A percentile compares a stretch with the other conserved stretches of the same genome.
These are phyloP conservation scores for Lupinus albus DNA, from an alignment of 306 rosid species.

Conservation along the genomic window DNA sequence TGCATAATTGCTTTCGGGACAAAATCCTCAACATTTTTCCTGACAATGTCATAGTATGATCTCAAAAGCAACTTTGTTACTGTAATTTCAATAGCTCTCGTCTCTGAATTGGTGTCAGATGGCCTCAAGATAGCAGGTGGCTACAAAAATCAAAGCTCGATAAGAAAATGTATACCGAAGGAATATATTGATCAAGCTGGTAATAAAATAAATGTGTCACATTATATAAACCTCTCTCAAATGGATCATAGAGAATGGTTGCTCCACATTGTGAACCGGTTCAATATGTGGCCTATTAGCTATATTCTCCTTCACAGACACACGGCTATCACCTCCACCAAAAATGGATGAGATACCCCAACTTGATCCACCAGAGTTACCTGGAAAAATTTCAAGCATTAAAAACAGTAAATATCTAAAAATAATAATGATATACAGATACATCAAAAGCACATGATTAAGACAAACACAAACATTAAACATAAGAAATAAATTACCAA, in stretches of 20 bases:
- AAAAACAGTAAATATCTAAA: conserved; percentile 16
- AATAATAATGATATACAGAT: conserved; percentile 14
- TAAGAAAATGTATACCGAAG: conserved; percentile 20
- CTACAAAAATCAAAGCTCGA: conserved; percentile 49
- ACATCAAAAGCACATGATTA: conserved; percentile 15
- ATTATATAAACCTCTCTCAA: conserved; percentile 72
- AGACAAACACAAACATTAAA: conserved; percentile 27
- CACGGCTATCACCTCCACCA: conserved; percentile 76
- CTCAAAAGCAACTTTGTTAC: conserved; percentile 79
- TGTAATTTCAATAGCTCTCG: conserved; percentile 74
- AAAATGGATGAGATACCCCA: conserved; percentile 98
- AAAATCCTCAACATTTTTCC: conserved; percentile 85
- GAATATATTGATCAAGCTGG: conserved; percentile 28
- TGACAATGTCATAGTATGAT: conserved; percentile 93
- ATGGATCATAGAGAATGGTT: conserved; percentile 72
- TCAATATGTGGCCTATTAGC: conserved; percentile 57
- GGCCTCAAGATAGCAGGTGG: conserved; percentile 95
- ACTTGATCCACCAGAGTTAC: conserved; percentile 60
- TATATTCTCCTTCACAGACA: conserved; percentile 58
- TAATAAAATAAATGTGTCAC: conserved; percentile 14
- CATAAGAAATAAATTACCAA: conserved; percentile 58
- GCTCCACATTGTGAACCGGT: conserved; percentile 69
- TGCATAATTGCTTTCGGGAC: conserved; percentile 97
- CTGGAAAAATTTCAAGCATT: conserved; percentile 46
- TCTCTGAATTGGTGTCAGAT: conserved; percentile 77